Evolutionary conservation across 768 basidiomycete species (phyloP).

Genomic region (Lentinula raphanica): DNA sequence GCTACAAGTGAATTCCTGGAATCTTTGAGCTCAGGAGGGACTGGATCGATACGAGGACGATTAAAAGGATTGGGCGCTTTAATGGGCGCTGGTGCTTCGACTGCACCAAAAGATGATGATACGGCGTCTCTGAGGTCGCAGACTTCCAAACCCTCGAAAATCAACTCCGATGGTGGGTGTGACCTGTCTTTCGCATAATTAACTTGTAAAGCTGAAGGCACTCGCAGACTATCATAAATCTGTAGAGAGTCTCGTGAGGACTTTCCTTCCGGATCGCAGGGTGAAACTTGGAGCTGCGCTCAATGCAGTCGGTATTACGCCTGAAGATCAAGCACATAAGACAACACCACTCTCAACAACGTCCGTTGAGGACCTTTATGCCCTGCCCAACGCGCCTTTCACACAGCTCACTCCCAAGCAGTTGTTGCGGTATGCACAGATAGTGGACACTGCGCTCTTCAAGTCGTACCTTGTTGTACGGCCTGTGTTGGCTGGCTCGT

Average conservation of each 20-base stretch:
- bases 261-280: conserved; percentile 82
- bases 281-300: conserved; percentile 82
- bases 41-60: conserved; percentile 43
- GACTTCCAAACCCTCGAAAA: conserved; percentile 24
- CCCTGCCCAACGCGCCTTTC: conserved; percentile 71
- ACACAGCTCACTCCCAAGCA: conserved; percentile 75
- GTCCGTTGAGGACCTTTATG: conserved; percentile 70
- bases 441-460: conserved; percentile 93
- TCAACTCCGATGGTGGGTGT: conserved; percentile 11
- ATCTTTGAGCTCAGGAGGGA: conserved; percentile 22
- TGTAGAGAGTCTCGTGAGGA: conserved; percentile 77
- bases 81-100: conserved; percentile 22
- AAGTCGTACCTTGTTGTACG: conserved; percentile 84
- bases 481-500: conserved; percentile 74
- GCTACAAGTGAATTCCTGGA: conserved; percentile 30
- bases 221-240: conserved; percentile 59
- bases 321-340: conserved; percentile 60
- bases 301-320: conserved; percentile 59
- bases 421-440: conserved; percentile 82
- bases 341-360: conserved; percentile 67
- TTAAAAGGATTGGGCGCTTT: conserved; percentile 55
- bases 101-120: conserved; percentile 57
- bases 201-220: background rate
- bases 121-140: conserved; percentile 39
- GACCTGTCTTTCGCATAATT: background rate